Conservation (phyloP, 164 flowering plant species). For the Platanus orientalis region DNA sequence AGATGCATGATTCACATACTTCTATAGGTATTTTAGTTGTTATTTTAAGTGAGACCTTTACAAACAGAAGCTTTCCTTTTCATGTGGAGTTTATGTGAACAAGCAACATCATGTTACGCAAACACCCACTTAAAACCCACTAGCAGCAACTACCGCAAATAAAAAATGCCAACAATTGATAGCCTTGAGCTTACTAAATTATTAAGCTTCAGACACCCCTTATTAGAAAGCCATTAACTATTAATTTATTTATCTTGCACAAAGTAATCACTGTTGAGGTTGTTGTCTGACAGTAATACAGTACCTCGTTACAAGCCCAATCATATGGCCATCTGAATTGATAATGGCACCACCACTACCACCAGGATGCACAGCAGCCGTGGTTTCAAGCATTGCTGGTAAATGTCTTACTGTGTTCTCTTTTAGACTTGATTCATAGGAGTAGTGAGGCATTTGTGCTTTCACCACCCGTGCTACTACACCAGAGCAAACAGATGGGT, state of each 20-base stretch:
- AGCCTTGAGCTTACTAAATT: no score
- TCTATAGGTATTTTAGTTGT: background rate
- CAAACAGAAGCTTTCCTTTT: background rate
- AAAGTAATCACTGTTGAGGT: background rate
- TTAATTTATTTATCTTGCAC: background rate
- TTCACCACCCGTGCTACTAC: conserved; percentile 75
- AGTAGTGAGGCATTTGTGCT: conserved; percentile 31
- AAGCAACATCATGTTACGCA: background rate
- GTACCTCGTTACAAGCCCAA: conserved; percentile 96
- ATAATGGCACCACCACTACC: conserved; percentile 95
- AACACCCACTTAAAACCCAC: background rate
- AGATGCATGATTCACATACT: background rate
- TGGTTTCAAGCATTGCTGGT: conserved; percentile 91
- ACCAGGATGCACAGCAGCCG: conserved; percentile 97
- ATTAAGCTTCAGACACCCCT: background rate
- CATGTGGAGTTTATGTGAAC: background rate
- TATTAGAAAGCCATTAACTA: background rate
- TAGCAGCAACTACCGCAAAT: background rate
- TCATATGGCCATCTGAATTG: conserved; percentile 73
- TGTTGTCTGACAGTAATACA: conserved; percentile 33
- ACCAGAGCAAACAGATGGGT: conserved; percentile 71
- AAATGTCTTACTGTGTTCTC: conserved; percentile 19
- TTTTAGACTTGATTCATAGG: conserved; percentile 19
- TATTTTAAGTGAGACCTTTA: background rate
- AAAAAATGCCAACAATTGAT: no score